Evolutionary conservation across 768 basidiomycete species (phyloP).

Genomic region (Podaxis sp.): DNA sequence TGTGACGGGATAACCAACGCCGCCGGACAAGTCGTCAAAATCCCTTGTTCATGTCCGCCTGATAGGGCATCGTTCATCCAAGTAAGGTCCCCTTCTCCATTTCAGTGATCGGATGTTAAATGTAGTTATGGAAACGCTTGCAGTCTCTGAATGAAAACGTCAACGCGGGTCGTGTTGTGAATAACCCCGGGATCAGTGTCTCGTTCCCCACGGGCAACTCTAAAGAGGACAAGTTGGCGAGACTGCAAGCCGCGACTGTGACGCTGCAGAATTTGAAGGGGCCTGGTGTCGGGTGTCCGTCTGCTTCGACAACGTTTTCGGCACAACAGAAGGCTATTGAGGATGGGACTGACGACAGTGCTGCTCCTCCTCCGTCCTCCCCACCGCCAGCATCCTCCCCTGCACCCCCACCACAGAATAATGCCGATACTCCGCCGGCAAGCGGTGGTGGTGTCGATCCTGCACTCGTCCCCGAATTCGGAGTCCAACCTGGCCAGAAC

Average conservation of each 20-base stretch:
- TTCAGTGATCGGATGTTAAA: not conserved
- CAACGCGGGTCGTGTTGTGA: slow-evolving; percentile 59
- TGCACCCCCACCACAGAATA: slow-evolving; percentile 11
- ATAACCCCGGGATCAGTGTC: slow-evolving; percentile 60
- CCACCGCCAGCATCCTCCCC: slow-evolving; percentile 30
- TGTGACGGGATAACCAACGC: slow-evolving; percentile 66
- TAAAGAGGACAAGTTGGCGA: slow-evolving; percentile 48
- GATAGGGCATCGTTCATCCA: slow-evolving; percentile 48
- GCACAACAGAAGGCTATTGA: slow-evolving; percentile 40
- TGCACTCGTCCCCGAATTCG: slow-evolving; percentile 59
- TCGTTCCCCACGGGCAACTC: slow-evolving; percentile 66
- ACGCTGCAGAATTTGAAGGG: slow-evolving; percentile 77
- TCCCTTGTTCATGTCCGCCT: slow-evolving; percentile 70
- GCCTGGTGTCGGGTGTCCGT: slow-evolving; percentile 67
- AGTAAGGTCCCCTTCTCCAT: slow-evolving; percentile 29
- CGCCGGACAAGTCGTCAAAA: slow-evolving; percentile 53
- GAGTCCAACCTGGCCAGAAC: slow-evolving; percentile 53
- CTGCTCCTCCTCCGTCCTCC: slow-evolving; percentile 22
- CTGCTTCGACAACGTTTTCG: slow-evolving; percentile 60
- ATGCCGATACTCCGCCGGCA: not conserved
- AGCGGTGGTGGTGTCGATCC: slow-evolving; percentile 41
- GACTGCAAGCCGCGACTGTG: slow-evolving; percentile 58
- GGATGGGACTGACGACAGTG: slow-evolving; percentile 24
- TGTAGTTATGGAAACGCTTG: not conserved
- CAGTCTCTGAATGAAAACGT: slow-evolving; percentile 54